Percentiles rank a stretch among this genome's conserved stretches.
phyloP scores from a whole-genome alignment of 2,329 filamentous ascomycete species.

The Ophiocordyceps camponoti-rufipedis region DNA sequence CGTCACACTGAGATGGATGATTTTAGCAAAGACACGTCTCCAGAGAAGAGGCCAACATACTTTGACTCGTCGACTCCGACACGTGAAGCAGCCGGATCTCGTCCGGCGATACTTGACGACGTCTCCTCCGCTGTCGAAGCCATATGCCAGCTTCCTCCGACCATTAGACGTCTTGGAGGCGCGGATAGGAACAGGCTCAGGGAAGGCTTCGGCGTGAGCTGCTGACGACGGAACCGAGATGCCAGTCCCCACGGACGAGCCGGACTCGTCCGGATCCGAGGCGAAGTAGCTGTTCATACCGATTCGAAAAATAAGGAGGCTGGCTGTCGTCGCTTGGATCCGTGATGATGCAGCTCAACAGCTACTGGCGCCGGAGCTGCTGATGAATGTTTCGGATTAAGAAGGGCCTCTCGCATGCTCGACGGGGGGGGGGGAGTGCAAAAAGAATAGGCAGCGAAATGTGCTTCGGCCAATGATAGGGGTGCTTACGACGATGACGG shows the following conservation, averaged over 20 bases:
- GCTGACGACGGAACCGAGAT: not conserved
- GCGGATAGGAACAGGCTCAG: conserved; percentile 29
- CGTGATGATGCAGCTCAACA: not conserved
- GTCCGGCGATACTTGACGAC: conserved; percentile 87
- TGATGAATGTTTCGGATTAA: not conserved
- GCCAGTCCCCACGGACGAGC: not conserved
- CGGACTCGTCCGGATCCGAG: not conserved
- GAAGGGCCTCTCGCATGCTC: not conserved
- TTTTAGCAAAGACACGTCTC: conserved; percentile 3
- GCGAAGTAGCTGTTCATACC: not conserved
- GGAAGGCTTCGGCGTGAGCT: conserved; percentile 14
- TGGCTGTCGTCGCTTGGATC: not conserved
- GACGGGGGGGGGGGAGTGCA: not conserved
- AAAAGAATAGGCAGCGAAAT: not conserved
- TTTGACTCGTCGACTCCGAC: conserved; percentile 74
- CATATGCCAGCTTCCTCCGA: conserved; percentile 27
- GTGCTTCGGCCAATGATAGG: not conserved
- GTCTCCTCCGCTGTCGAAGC: conserved; percentile 29
- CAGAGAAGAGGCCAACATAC: conserved; percentile 18
- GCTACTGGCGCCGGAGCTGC: not conserved
- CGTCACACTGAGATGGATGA: conserved; percentile 52
- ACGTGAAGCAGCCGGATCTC: conserved; percentile 84
- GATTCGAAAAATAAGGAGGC: not conserved
- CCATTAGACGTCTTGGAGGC: conserved; percentile 27
- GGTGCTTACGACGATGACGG: not conserved